Base-by-base conservation (phyloP, 2,329 filamentous ascomycete species). In the Nemania sp. region DNA sequence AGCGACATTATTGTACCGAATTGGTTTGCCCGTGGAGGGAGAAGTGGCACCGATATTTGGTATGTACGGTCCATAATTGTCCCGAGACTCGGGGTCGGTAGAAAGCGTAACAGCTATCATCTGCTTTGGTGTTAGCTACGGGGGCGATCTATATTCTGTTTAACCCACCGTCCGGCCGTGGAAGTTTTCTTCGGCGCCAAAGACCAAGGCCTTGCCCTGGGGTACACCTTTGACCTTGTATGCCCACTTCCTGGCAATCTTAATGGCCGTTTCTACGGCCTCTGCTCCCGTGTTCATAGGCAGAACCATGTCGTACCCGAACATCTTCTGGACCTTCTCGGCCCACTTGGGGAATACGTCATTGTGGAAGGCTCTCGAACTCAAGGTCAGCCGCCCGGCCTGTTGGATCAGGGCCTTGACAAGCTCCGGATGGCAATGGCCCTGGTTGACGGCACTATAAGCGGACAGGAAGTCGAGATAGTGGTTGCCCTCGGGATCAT, bases 231-330 rank as follows among this genome's bases (percentile, higher is more conserved):
- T 97, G 74, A 91, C 87, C 80, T 97, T 97, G 83, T 97, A 97
- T 5, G 92, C 93, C 94, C 94, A 98, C 79, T 98, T 98, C 67
- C 94, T 85, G 60, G 94, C 94, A 78, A 98, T 88, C 83, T 98
- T 98, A 79, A 98, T 88, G 12, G 90, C 93, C 0, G 94, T 97
- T 83, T 98, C 94, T 37, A 97, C 92, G 9, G 94, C 94, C 79
- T 98, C 94, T 20, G 94, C 94, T 60, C 94, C 94, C 1, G 94
- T 98, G 81, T 97, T 97, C 93, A 98, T 97, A 67, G 94, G 94
- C 76, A 98, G 79, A 35, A 97, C 92, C 94, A 97, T 97, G 77
- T 98, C 94, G 75, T 96, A 98, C 64, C 92, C 92, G 75, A 97
- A 97, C 74, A 91, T 88, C 67, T 86, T 79, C 69, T 91, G 93